Conservation (phyloP, 108 stramenopile species). For the Discostella stelligeroides region DNA sequence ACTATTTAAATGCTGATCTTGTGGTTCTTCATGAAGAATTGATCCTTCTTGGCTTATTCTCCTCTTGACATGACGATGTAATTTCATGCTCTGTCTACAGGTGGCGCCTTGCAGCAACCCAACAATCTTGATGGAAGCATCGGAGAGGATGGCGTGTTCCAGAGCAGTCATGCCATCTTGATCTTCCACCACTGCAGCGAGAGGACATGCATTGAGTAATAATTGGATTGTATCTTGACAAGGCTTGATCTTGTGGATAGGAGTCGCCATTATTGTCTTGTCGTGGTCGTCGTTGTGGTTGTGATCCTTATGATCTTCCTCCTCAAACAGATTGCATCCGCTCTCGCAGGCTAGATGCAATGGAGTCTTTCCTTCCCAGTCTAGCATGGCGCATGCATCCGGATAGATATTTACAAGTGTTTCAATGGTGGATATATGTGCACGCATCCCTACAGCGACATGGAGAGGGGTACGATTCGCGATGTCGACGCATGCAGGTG, state of each 20-base stretch:
- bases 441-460: slow-evolving; percentile 70
- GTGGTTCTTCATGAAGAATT: too few relatives aligned
- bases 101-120: slow-evolving; percentile 10
- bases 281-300: background rate
- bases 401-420: slow-evolving; percentile 59
- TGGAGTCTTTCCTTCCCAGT: slow-evolving; percentile 72
- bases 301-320: slow-evolving; percentile 5
- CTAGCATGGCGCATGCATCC: slow-evolving; percentile 57
- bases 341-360: slow-evolving; percentile 58
- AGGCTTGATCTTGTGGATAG: too few relatives aligned
- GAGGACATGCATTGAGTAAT: background rate
- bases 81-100: background rate
- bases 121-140: slow-evolving; percentile 11
- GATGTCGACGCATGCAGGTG: slow-evolving; percentile 58
- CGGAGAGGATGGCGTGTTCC: slow-evolving; percentile 32
- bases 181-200: slow-evolving; percentile 12
- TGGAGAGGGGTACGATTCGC: slow-evolving; percentile 75
- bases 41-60: too few relatives aligned
- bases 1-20: too few relatives aligned
- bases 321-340: slow-evolving; percentile 26
- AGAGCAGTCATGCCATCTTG: slow-evolving; percentile 23
- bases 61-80: too few relatives aligned
- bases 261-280: too few relatives aligned
- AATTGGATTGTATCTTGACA: background rate
- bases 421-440: slow-evolving; percentile 52